Evolutionary conservation across 139 green algal genomes (phyloP).

Genomic region (Pleodorina starrii): DNA sequence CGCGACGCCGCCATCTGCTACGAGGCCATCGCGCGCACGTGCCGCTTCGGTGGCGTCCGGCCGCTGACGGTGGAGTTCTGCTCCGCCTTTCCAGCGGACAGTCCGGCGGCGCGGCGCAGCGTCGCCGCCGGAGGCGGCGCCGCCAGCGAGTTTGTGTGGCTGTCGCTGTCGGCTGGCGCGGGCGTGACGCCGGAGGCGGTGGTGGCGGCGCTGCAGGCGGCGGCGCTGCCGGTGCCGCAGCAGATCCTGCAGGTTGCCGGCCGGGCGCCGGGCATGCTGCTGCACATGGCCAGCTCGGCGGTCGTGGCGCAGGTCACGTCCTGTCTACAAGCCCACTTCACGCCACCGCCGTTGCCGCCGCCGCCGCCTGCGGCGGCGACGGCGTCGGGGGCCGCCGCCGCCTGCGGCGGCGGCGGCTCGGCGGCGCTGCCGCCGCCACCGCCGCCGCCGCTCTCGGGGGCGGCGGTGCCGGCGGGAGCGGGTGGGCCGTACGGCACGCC

Average conservation of each 20-base stretch:
- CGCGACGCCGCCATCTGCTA: conserved; percentile 52
- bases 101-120: not conserved
- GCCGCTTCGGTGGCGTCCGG: conserved; percentile 46
- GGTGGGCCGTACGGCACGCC: not conserved
- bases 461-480: not conserved
- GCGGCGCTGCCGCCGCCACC: not conserved
- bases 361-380: not conserved
- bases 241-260: conserved; percentile 39
- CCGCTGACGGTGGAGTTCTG: conserved; percentile 51
- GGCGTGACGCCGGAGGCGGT: conserved; percentile 19
- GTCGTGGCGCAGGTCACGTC: conserved; percentile 24
- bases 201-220: conserved; percentile 20
- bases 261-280: conserved; percentile 52
- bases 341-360: not conserved
- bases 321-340: not conserved
- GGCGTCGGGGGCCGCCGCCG: not conserved
- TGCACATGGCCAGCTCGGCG: conserved; percentile 47
- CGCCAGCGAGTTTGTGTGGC: conserved; percentile 49
- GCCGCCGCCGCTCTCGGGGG: not conserved
- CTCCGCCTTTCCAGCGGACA: conserved; percentile 15
- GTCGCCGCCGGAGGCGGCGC: not conserved
- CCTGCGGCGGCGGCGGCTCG: no score
- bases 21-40: conserved; percentile 38
- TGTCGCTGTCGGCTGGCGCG: not conserved
- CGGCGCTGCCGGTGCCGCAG: not conserved